Conservation (phyloP, 805 yeast species). For the Pichia eremophila region DNA sequence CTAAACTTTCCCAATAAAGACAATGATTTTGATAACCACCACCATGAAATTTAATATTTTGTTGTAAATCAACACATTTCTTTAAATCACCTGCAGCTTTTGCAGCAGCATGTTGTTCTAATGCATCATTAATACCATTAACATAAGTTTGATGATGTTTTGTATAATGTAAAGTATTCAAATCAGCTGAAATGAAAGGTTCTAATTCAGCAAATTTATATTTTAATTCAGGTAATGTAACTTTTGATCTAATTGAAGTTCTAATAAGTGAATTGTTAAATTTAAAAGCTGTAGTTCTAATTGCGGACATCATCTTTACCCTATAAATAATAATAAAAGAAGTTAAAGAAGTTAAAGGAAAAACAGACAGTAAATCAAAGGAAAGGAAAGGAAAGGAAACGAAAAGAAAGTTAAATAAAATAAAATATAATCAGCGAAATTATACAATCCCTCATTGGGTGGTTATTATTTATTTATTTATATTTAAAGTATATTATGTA, state of each 20-base stretch:
- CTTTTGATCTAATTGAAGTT: constrained; percentile 45
- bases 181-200: constrained; percentile 78
- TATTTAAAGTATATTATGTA: no score
- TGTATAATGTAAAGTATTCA: constrained; percentile 77
- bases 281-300: constrained; percentile 16
- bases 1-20: constrained; percentile 80
- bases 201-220: constrained; percentile 82
- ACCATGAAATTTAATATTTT: constrained; percentile 79
- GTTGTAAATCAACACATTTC: constrained; percentile 56
- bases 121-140: constrained; percentile 70
- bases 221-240: constrained; percentile 70
- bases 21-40: constrained; percentile 87
- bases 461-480: no score
- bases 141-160: constrained; percentile 93
- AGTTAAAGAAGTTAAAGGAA: neutral
- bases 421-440: no score
- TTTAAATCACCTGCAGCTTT: constrained; percentile 45
- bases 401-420: no score
- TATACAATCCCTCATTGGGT: no score
- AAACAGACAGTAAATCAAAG: no score
- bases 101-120: constrained; percentile 66
- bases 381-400: no score
- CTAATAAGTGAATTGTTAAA: constrained; percentile 7
- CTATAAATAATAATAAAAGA: constrained; percentile 10
- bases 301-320: constrained; percentile 15